Conservation (phyloP, 1,284 basidiomycete species). For the Chalciporus piperatoides region DNA sequence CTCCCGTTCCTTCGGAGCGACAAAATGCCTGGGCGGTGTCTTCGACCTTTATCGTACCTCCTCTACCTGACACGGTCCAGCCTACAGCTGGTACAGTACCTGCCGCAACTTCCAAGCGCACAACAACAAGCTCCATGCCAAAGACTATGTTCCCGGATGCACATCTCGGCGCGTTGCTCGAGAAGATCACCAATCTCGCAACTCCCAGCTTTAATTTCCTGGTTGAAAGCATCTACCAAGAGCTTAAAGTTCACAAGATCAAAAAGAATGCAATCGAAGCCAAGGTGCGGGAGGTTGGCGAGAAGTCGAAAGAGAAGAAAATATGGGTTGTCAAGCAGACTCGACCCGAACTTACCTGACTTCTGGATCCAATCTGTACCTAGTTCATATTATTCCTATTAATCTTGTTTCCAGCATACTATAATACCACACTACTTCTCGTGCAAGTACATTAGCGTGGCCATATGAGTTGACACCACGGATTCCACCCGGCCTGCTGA, state of each 20-base stretch:
- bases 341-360: conserved; percentile 11
- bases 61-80: conserved; percentile 34
- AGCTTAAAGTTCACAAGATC: conserved; percentile 59
- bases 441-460: neutral
- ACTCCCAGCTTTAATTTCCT: conserved; percentile 61
- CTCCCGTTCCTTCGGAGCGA: conserved; percentile 40
- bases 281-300: conserved; percentile 69
- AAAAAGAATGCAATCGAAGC: conserved; percentile 81
- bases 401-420: conserved; percentile 4
- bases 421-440: conserved; percentile 3
- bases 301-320: conserved; percentile 66
- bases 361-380: neutral
- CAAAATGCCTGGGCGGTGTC: conserved; percentile 29
- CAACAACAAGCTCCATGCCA: conserved; percentile 36
- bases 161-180: conserved; percentile 54
- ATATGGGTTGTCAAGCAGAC: conserved; percentile 62
- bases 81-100: conserved; percentile 10
- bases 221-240: conserved; percentile 68
- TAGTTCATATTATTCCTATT: conserved; percentile 3
- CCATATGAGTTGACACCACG: no score
- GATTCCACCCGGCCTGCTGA: neutral
- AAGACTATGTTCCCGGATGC: conserved; percentile 67
- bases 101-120: conserved; percentile 32
- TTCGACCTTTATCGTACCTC: conserved; percentile 39
- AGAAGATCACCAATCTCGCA: conserved; percentile 53